Evolutionary conservation across 257 asterid species (phyloP).

Genomic region (Przewalskia tangutica): DNA sequence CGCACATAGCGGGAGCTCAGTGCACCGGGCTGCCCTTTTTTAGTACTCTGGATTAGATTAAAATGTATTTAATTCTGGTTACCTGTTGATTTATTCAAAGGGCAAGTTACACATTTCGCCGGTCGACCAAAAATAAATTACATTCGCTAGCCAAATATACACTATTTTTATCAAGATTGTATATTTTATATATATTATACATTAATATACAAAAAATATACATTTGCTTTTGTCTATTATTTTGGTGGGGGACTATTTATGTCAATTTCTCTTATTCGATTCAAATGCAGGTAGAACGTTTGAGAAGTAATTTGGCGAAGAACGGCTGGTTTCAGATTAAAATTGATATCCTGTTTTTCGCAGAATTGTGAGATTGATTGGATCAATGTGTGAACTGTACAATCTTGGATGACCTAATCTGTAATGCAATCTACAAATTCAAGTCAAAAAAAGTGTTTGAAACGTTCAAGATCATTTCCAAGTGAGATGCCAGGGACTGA

Average conservation of each 20-base stretch:
- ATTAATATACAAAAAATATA: too few species aligned
- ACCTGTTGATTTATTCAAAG: not conserved
- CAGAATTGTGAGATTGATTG: conserved; percentile 39
- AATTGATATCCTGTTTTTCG: not conserved
- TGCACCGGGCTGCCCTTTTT: too few species aligned
- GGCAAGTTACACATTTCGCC: too few species aligned
- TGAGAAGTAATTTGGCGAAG: not conserved
- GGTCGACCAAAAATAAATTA: too few species aligned
- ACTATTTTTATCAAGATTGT: too few species aligned
- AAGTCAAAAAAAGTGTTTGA: conserved; percentile 37
- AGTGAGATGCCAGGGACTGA: conserved; percentile 63
- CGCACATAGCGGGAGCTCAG: too few species aligned
- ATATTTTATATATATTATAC: too few species aligned
- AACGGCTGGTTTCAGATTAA: not conserved
- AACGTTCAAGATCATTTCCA: conserved; percentile 40
- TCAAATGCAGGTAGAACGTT: not conserved
- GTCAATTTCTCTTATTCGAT: too few species aligned
- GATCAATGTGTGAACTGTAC: conserved; percentile 32
- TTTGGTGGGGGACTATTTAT: too few species aligned
- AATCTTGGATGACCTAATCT: conserved; percentile 20
- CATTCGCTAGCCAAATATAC: too few species aligned
- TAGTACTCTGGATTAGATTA: not conserved
- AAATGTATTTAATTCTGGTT: not conserved
- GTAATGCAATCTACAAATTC: conserved; percentile 59
- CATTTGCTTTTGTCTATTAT: too few species aligned